Evolutionary conservation across 805 yeast genomes (phyloP).

Genomic region (Kodamaea kaohsiungensis): DNA sequence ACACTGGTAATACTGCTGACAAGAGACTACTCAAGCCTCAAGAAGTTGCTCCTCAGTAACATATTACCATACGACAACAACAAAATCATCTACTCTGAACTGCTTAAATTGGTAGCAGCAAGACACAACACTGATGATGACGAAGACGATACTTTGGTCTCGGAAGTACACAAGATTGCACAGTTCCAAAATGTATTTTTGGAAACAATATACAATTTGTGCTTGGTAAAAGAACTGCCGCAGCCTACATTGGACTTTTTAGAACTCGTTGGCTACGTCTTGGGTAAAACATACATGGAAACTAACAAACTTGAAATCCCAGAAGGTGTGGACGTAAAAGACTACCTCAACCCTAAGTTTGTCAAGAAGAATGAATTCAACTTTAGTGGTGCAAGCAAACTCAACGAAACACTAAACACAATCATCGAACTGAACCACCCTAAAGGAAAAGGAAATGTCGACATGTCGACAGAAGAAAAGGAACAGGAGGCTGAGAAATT

Average conservation of each 20-base stretch:
- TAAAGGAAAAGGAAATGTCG: constrained; percentile 4
- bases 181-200: constrained; percentile 8
- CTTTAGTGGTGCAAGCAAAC: neutral
- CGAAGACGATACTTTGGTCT: neutral
- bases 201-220: constrained; percentile 13
- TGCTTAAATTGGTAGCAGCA: constrained; percentile 13
- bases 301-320: constrained; percentile 16
- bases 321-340: constrained; percentile 15
- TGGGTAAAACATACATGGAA: constrained; percentile 16
- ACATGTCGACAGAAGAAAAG: constrained; percentile 43
- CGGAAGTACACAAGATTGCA: constrained; percentile 3
- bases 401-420: constrained; percentile 1
- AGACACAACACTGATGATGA: neutral
- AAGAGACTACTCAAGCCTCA: constrained; percentile 4
- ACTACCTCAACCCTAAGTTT: constrained; percentile 16
- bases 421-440: constrained; percentile 2
- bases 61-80: constrained; percentile 11
- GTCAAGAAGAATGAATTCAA: constrained; percentile 8
- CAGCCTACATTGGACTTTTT: constrained; percentile 14
- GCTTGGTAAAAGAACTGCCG: constrained; percentile 12
- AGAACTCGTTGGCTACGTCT: constrained; percentile 23
- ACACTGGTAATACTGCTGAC: constrained; percentile 4
- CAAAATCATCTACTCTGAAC: constrained; percentile 12
- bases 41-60: constrained; percentile 2
- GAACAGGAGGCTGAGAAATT: constrained; percentile 46